phyloP scores from a whole-genome alignment of 129 eudicot species.

The Centrapalus pauciflorus region DNA sequence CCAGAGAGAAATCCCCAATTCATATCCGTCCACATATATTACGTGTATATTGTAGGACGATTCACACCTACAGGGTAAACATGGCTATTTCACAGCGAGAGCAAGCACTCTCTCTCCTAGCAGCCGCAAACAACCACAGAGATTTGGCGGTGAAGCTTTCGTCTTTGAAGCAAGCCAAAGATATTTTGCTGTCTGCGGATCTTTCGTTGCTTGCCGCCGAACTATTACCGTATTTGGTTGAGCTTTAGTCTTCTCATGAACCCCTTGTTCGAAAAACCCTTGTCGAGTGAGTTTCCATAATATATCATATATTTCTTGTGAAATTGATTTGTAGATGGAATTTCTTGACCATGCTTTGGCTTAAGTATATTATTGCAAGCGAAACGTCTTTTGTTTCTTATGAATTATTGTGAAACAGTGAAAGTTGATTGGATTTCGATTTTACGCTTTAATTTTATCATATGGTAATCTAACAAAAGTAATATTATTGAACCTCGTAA shows the following conservation, averaged over 20 bases:
- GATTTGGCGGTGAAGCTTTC: slow-evolving; percentile 96
- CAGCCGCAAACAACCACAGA: slow-evolving; percentile 89
- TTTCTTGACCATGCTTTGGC: slow-evolving; percentile 6
- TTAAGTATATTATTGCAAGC: not conserved
- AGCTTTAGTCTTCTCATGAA: slow-evolving; percentile 71
- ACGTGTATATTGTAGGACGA: not conserved
- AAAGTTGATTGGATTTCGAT: not conserved
- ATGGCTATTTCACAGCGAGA: slow-evolving; percentile 69
- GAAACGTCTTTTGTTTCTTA: not conserved
- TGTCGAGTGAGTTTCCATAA: slow-evolving; percentile 51
- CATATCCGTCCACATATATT: slow-evolving; percentile 5
- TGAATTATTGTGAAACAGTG: not conserved
- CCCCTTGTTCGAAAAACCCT: slow-evolving; percentile 77
- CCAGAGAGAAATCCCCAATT: slow-evolving; percentile 18
- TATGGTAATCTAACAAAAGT: not conserved
- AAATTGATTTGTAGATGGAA: not conserved
- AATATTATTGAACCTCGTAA: not conserved
- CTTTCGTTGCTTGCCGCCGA: slow-evolving; percentile 50
- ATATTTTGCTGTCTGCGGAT: slow-evolving; percentile 46
- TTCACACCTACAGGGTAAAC: not conserved
- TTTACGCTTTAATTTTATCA: not conserved
- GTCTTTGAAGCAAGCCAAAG: slow-evolving; percentile 75
- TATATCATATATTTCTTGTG: not conserved
- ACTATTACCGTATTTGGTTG: slow-evolving; percentile 70
- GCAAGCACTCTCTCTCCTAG: slow-evolving; percentile 73